phyloP scores from a whole-genome alignment of 2,329 filamentous ascomycete genomes.

The Annulohypoxylon truncatum region DNA sequence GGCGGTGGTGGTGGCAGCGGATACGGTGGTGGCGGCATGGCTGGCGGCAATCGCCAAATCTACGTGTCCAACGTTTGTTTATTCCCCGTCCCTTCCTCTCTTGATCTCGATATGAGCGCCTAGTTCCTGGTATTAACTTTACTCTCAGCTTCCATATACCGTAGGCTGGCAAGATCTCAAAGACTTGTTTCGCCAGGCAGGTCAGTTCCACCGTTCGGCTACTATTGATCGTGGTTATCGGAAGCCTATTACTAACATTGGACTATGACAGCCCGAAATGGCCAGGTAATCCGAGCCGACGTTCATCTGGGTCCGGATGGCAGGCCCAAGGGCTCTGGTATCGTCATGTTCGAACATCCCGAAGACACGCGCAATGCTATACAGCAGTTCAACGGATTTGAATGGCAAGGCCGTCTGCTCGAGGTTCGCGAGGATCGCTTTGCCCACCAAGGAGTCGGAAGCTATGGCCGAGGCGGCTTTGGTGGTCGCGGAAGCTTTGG shows the following conservation, averaged over 20 bases:
- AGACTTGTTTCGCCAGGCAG: constrained; percentile 97
- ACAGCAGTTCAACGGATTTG: constrained; percentile 97
- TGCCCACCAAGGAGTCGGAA: constrained; percentile 72
- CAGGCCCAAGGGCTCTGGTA: constrained; percentile 94
- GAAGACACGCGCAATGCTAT: constrained; percentile 97
- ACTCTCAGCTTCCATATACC: constrained; percentile 86
- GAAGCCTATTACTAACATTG: constrained; percentile 27
- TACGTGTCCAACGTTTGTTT: constrained; percentile 97
- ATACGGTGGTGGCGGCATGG: constrained; percentile 61
- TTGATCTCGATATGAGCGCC: constrained; percentile 28
- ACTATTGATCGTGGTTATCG: neutral
- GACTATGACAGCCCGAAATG: constrained; percentile 65
- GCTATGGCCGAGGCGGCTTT: constrained; percentile 64
- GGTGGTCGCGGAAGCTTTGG: constrained; percentile 67
- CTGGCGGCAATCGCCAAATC: constrained; percentile 84
- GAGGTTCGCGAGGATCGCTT: constrained; percentile 98
- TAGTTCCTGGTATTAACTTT: constrained; percentile 46
- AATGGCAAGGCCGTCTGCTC: constrained; percentile 93
- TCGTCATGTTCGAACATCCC: constrained; percentile 94
- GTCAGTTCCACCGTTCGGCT: constrained; percentile 65
- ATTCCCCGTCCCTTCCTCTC: constrained; percentile 55
- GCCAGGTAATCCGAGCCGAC: constrained; percentile 91
- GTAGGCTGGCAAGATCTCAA: constrained; percentile 99
- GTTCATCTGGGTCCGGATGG: constrained; percentile 93
- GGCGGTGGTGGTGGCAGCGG: constrained; percentile 63